Percentiles rank a stretch among this genome's conserved stretches.
Conservation (phyloP, 371 early-diverging fungal genomes). For the Mortierella sp. region DNA sequence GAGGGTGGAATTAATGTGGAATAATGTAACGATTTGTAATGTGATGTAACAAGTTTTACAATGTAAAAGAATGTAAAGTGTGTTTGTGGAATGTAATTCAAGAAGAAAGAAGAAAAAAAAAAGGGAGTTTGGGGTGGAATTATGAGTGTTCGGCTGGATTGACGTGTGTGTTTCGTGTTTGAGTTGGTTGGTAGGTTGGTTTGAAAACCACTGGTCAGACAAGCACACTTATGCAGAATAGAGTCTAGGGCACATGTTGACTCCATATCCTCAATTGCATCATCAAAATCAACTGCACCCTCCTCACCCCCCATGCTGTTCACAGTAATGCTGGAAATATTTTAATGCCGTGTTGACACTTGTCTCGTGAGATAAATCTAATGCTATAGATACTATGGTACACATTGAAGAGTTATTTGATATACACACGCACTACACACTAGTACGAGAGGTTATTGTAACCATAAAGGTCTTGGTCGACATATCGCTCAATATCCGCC, state of each 20-base stretch:
- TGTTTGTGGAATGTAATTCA: background rate
- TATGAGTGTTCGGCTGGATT: too few relatives aligned
- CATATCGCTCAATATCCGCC: constrained; percentile 20
- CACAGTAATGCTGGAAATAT: too few relatives aligned
- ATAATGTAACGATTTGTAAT: background rate
- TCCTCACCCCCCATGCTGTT: too few relatives aligned
- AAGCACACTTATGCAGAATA: too few relatives aligned
- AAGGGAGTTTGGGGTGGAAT: background rate
- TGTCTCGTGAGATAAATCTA: too few relatives aligned
- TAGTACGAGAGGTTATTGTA: constrained; percentile 17
- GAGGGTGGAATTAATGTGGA: background rate
- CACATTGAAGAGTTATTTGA: background rate
- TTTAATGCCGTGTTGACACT: too few relatives aligned
- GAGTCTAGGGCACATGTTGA: too few relatives aligned
- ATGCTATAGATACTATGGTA: background rate
- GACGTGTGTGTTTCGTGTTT: background rate
- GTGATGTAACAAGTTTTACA: background rate
- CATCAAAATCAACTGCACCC: too few relatives aligned
- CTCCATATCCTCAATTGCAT: too few relatives aligned
- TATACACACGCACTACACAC: background rate
- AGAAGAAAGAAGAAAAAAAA: background rate
- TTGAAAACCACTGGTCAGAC: too few relatives aligned
- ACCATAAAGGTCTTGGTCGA: constrained; percentile 21
- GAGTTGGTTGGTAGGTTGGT: too few relatives aligned
- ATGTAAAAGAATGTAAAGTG: background rate